Percentiles rank a stretch among this genome's conserved stretches.
Evolutionary conservation across 208 protist genomes (phyloP).

Genomic region (Leishmania major): DNA sequence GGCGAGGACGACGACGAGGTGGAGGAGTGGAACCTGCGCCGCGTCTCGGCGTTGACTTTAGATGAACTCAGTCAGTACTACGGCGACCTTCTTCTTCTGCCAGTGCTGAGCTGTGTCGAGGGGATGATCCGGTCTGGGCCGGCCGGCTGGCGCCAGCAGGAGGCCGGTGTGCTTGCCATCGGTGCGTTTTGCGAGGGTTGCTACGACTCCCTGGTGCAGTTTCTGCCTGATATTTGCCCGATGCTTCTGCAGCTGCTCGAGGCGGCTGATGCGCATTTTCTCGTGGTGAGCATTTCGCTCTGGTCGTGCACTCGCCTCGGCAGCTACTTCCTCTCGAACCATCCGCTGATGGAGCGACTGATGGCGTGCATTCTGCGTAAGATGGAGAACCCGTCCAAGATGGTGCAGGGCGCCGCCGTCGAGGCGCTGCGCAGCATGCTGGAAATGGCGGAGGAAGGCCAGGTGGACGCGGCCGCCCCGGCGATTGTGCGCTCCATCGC

Average conservation of each 20-base stretch:
- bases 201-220: slow-evolving; percentile 75
- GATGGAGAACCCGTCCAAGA: slow-evolving; percentile 89
- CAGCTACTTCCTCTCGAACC: slow-evolving; percentile 50
- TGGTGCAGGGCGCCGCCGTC: slow-evolving; percentile 75
- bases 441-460: slow-evolving; percentile 47
- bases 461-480: slow-evolving; percentile 36
- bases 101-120: slow-evolving; percentile 84
- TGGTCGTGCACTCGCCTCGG: slow-evolving; percentile 89
- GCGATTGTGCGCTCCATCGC: slow-evolving; percentile 53
- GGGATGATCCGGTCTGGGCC: slow-evolving; percentile 61
- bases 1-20: slow-evolving; percentile 89
- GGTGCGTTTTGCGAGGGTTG: slow-evolving; percentile 93
- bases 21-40: slow-evolving; percentile 92
- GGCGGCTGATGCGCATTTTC: slow-evolving; percentile 71
- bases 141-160: slow-evolving; percentile 76
- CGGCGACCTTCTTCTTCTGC: slow-evolving; percentile 73
- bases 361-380: slow-evolving; percentile 55
- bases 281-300: slow-evolving; percentile 90
- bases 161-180: slow-evolving; percentile 92
- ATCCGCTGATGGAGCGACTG: slow-evolving; percentile 36
- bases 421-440: slow-evolving; percentile 64
- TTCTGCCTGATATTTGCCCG: slow-evolving; percentile 73
- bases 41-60: slow-evolving; percentile 84
- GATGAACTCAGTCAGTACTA: slow-evolving; percentile 88
- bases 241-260: slow-evolving; percentile 80